Percentiles rank a stretch among this genome's conserved stretches.
These are phyloP conservation scores for Pseudopithomyces maydicus DNA, from an alignment of 2,329 filamentous ascomycete genomes.

Conservation along the genomic window DNA sequence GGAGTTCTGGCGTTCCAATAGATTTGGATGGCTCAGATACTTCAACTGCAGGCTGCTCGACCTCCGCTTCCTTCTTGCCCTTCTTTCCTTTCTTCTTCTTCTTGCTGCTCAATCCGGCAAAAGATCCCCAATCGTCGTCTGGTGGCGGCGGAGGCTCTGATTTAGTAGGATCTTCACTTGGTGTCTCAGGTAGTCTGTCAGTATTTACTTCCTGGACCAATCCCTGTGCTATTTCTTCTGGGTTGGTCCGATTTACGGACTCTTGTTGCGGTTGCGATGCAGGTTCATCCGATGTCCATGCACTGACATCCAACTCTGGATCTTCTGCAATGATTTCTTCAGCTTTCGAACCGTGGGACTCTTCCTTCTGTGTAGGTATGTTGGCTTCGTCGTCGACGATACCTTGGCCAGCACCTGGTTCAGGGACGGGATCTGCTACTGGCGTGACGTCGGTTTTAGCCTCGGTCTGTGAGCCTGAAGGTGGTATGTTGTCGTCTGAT, in stretches of 20 bases:
- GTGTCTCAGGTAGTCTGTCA: not conserved
- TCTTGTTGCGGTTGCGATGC: not conserved
- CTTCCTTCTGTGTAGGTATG: conserved; percentile 12
- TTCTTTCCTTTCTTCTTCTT: conserved; percentile 10
- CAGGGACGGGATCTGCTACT: conserved; percentile 24
- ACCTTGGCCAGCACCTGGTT: conserved; percentile 17
- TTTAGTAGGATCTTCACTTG: not conserved
- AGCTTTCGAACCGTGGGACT: conserved; percentile 9
- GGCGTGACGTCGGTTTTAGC: conserved; percentile 20
- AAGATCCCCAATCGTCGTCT: conserved; percentile 10
- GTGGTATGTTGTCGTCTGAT: conserved; percentile 19
- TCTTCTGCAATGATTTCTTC: conserved; percentile 11
- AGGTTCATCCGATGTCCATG: not conserved
- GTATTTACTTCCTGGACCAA: not conserved
- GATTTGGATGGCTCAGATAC: not conserved
- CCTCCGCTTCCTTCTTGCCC: conserved; percentile 6
- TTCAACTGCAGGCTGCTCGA: not conserved
- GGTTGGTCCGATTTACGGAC: not conserved
- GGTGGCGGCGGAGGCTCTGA: not conserved
- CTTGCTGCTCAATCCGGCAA: not conserved
- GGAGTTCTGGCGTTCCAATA: not conserved
- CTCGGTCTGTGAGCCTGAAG: conserved; percentile 24
- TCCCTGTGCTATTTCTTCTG: not conserved
- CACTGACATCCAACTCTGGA: conserved; percentile 1
- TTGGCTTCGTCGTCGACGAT: conserved; percentile 9